Percentiles rank a stretch among this genome's conserved stretches.
phyloP scores from a whole-genome alignment of 192 early-diverging fungal genomes.

The Backusella australiensis region DNA sequence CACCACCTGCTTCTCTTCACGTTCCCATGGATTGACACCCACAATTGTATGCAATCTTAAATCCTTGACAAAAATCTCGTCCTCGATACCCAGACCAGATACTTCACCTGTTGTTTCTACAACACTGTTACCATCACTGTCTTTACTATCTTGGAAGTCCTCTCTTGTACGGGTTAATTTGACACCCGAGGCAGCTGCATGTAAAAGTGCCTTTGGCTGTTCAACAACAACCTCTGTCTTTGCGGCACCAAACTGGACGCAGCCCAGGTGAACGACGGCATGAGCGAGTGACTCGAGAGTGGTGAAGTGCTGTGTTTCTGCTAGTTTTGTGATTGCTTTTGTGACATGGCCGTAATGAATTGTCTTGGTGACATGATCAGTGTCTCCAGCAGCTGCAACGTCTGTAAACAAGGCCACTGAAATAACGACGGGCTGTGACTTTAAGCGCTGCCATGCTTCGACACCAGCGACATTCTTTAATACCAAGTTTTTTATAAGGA shows the following conservation, averaged over 20 bases:
- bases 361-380: constrained; percentile 76
- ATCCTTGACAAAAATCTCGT: constrained; percentile 83
- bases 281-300: constrained; percentile 74
- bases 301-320: constrained; percentile 67
- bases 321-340: constrained; percentile 72
- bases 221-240: constrained; percentile 72
- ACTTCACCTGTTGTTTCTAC: constrained; percentile 39
- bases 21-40: constrained; percentile 95
- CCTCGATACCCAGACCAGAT: constrained; percentile 51
- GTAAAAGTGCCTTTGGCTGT: constrained; percentile 89
- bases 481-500: constrained; percentile 72
- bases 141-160: constrained; percentile 34
- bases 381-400: constrained; percentile 71
- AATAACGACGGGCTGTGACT: constrained; percentile 84
- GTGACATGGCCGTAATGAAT: constrained; percentile 84
- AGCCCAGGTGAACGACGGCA: constrained; percentile 58
- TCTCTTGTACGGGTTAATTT: constrained; percentile 76
- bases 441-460: constrained; percentile 91
- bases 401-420: constrained; percentile 72
- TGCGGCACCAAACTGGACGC: constrained; percentile 61
- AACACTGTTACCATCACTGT: background rate
- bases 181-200: constrained; percentile 85
- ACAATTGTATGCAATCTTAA: constrained; percentile 83
- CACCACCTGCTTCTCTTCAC: constrained; percentile 89
- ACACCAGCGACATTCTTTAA: constrained; percentile 85